Evolutionary conservation across 192 early-diverging fungal species (phyloP).

Genomic region (Pilobolus umbonatus): DNA sequence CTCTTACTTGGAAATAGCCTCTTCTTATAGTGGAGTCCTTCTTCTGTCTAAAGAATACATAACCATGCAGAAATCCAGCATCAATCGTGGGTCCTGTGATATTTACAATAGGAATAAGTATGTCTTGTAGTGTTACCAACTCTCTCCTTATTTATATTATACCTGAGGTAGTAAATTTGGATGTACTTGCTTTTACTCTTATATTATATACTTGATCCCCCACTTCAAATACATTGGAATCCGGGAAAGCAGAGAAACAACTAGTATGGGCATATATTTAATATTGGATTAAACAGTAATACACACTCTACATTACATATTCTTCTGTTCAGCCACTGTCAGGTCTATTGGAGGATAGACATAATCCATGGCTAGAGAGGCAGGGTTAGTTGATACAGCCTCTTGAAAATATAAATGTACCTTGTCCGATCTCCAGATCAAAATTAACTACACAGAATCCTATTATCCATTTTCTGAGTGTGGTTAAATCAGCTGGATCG

Average conservation of each 20-base stretch:
- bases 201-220: conserved; percentile 73
- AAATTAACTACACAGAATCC: conserved; percentile 77
- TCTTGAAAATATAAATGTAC: conserved; percentile 22
- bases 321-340: conserved; percentile 62
- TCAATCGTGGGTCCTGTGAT: conserved; percentile 46
- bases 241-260: conserved; percentile 74
- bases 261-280: conserved; percentile 13
- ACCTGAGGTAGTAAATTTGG: conserved; percentile 49
- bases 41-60: conserved; percentile 94
- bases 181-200: conserved; percentile 57
- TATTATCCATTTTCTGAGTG: conserved; percentile 62
- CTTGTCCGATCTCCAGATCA: conserved; percentile 79
- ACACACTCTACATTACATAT: conserved; percentile 42
- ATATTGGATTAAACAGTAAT: not conserved
- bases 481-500: conserved; percentile 34
- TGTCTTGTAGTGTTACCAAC: not conserved
- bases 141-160: not conserved
- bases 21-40: conserved; percentile 78
- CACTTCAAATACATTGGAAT: conserved; percentile 71
- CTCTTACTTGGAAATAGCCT: conserved; percentile 82
- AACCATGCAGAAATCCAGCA: conserved; percentile 71
- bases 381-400: not conserved
- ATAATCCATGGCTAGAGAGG: conserved; percentile 51
- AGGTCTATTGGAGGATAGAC: conserved; percentile 69
- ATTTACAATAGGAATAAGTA: no score